Percentiles rank a stretch among this genome's conserved stretches.
These are phyloP conservation scores for Fusarium circinatum DNA, from an alignment of 2,329 filamentous ascomycete genomes.

Conservation along the genomic window DNA sequence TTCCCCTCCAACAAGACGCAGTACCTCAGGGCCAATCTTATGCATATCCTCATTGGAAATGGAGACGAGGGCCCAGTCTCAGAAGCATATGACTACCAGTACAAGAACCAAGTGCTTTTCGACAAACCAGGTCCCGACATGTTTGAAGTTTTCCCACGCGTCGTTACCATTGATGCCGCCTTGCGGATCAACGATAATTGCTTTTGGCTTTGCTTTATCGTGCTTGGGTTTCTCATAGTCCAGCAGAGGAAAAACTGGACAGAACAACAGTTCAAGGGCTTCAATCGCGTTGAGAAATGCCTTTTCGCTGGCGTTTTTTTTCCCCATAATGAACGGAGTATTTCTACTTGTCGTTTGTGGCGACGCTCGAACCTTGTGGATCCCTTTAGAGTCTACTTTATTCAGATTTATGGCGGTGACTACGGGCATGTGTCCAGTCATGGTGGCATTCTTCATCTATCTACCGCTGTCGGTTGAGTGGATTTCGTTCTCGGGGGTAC, in stretches of 20 bases:
- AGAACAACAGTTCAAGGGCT: background rate
- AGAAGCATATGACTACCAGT: background rate
- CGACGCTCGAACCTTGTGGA: background rate
- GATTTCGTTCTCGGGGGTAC: background rate
- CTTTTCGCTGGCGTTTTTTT: accelerated
- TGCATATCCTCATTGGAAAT: background rate
- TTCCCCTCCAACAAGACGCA: background rate
- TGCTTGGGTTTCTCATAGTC: background rate
- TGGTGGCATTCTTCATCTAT: background rate
- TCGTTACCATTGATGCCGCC: background rate
- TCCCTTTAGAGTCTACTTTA: background rate
- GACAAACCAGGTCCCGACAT: background rate
- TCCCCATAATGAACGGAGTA: accelerated
- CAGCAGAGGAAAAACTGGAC: background rate
- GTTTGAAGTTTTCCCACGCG: accelerated
- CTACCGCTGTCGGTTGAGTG: background rate
- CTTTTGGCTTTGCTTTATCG: background rate
- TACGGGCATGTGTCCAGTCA: accelerated
- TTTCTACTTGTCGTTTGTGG: accelerated
- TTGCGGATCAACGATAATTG: background rate
- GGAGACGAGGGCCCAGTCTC: background rate
- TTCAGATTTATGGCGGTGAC: background rate
- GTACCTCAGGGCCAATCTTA: background rate
- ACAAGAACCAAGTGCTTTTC: background rate
- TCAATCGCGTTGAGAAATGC: background rate